Conservation (phyloP, 1,284 basidiomycete species). For the Ganoderma sinense region DNA sequence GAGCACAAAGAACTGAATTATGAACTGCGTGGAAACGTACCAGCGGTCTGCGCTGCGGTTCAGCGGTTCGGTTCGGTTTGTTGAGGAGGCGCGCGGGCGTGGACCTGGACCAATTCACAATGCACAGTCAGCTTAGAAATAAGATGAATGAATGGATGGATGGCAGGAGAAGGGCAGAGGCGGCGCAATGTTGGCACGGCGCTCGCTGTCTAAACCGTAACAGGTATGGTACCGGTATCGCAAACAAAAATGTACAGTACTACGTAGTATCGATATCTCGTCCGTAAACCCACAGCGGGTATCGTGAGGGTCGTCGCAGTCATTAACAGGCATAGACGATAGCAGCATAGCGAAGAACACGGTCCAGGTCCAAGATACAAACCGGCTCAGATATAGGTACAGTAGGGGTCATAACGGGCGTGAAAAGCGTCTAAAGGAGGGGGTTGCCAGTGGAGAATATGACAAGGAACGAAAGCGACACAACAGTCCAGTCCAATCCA, state of each 20-base stretch:
- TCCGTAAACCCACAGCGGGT: background rate
- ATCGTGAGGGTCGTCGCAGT: background rate
- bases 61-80: background rate
- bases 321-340: background rate
- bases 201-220: background rate
- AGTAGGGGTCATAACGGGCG: background rate
- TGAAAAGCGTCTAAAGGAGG: background rate
- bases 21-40: too few species aligned
- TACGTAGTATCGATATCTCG: background rate
- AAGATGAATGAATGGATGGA: background rate
- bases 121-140: background rate
- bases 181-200: background rate
- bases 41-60: background rate
- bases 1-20: too few species aligned
- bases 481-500: background rate
- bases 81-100: background rate
- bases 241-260: background rate
- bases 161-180: background rate
- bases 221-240: background rate
- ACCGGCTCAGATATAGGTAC: too few species aligned
- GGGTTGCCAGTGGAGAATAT: background rate
- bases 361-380: background rate
- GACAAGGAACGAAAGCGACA: background rate
- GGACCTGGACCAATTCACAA: background rate
- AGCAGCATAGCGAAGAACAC: background rate